Evolutionary conservation across 306 rosid species (phyloP).

Genomic region (Dryas drummondii): DNA sequence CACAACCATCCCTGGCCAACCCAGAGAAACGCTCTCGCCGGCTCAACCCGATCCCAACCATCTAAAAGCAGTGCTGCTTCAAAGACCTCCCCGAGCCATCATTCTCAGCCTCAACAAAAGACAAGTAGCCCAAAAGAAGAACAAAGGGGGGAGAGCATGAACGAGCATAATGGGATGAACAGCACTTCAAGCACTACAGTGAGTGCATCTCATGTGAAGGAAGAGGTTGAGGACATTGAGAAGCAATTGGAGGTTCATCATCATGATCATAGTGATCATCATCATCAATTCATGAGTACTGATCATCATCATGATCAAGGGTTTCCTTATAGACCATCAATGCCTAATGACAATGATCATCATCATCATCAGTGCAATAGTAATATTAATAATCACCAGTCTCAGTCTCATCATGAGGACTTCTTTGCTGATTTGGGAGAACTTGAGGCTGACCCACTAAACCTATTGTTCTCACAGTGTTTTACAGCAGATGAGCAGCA

Average conservation of each 20-base stretch:
- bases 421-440: constrained; percentile 77
- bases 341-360: constrained; percentile 6
- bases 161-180: background rate
- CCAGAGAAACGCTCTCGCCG: constrained; percentile 88
- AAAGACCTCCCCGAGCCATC: constrained; percentile 19
- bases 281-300: constrained; percentile 40
- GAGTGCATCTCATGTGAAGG: constrained; percentile 39
- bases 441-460: constrained; percentile 63
- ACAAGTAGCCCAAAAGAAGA: constrained; percentile 46
- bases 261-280: constrained; percentile 17
- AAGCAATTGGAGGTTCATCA: constrained; percentile 45
- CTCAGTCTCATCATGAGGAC: constrained; percentile 38
- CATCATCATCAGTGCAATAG: constrained; percentile 1
- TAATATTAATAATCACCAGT: no score
- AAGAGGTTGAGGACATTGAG: constrained; percentile 55
- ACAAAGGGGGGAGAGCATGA: constrained; percentile 26
- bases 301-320: constrained; percentile 23
- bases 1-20: constrained; percentile 99
- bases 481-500: constrained; percentile 41
- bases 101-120: constrained; percentile 24
- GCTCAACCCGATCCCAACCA: constrained; percentile 72
- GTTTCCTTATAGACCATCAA: constrained; percentile 47
- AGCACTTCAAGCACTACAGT: constrained; percentile 8
- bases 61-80: constrained; percentile 39
- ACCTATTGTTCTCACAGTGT: constrained; percentile 56